phyloP scores from a whole-genome alignment of 257 asterid genomes.

The Fraxinus excelsior region DNA sequence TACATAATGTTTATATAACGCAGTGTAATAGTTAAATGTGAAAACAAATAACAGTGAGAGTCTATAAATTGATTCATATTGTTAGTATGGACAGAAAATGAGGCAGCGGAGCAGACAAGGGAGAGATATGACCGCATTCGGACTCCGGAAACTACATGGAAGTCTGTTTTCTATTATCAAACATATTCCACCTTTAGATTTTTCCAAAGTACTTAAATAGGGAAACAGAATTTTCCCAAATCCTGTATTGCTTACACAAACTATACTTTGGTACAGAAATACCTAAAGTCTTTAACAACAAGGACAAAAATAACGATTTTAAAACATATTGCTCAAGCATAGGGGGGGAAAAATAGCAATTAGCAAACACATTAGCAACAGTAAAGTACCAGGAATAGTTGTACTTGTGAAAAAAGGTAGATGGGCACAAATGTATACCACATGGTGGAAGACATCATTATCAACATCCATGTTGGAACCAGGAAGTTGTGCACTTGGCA shows the following conservation, averaged over 20 bases:
- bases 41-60: background rate
- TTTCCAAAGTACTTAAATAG: background rate
- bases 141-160: background rate
- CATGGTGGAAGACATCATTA: slow-evolving; percentile 71
- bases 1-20: background rate
- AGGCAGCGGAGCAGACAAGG: too few relatives aligned
- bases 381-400: slow-evolving; percentile 17
- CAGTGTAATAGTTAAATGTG: background rate
- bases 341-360: background rate
- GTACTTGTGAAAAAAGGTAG: slow-evolving; percentile 6
- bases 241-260: too few relatives aligned
- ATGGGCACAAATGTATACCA: slow-evolving; percentile 46
- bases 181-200: background rate
- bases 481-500: slow-evolving; percentile 52
- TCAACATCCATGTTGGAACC: slow-evolving; percentile 92
- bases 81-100: background rate
- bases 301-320: background rate
- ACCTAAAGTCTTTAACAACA: background rate
- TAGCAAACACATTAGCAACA: slow-evolving; percentile 23
- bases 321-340: background rate
- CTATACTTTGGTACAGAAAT: too few relatives aligned
- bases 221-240: background rate
- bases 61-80: background rate
- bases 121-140: too few relatives aligned
- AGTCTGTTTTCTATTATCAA: background rate